These are phyloP conservation scores for Codiaeum variegatum DNA, from an alignment of 441 rosid species.

Conservation along the genomic window DNA sequence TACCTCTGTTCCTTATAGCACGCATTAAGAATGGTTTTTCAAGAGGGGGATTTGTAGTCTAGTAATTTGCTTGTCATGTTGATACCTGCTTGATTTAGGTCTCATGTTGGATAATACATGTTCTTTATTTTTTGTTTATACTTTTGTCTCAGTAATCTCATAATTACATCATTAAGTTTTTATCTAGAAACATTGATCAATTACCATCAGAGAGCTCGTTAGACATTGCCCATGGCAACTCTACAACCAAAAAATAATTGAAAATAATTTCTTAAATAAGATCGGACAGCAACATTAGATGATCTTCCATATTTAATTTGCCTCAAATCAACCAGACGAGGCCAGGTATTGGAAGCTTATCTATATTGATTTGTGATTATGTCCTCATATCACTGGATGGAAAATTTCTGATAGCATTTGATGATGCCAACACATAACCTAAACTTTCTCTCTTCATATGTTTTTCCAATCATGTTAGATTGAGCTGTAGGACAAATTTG, in stretches of 20 bases:
- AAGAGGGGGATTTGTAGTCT: background rate
- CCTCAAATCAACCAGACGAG: background rate
- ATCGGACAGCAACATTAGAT: background rate
- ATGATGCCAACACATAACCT: background rate
- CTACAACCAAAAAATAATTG: background rate
- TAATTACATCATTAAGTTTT: background rate
- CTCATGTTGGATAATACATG: background rate
- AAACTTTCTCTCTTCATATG: background rate
- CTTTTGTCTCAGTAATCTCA: background rate
- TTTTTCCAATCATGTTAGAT: too few relatives aligned
- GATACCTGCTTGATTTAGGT: background rate
- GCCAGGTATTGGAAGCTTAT: background rate
- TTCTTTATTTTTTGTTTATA: background rate
- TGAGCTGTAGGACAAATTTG: background rate
- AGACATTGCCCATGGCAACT: background rate
- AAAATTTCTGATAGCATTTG: background rate
- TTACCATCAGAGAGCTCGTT: background rate
- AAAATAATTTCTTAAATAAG: background rate
- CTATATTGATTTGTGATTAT: background rate
- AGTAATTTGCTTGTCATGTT: background rate
- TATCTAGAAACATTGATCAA: too few relatives aligned
- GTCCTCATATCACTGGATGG: background rate
- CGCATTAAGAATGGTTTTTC: background rate
- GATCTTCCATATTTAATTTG: background rate
- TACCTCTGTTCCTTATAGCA: background rate